phyloP scores from a whole-genome alignment of 208 protist species.

The Leishmania aethiopica region DNA sequence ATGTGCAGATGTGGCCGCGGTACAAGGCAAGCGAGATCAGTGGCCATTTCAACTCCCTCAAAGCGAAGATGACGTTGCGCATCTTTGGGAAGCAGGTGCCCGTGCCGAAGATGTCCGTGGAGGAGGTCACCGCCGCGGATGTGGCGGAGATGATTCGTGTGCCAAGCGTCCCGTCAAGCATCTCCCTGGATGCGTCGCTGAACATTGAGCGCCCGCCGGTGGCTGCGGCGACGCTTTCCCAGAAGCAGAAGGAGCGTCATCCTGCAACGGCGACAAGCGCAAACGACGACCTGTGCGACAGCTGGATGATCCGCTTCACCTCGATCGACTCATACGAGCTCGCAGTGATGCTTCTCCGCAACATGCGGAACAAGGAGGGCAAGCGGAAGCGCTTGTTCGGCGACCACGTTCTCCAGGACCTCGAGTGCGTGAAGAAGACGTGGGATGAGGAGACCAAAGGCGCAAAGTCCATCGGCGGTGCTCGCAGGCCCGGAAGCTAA shows the following conservation, averaged over 20 bases:
- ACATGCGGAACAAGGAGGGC: constrained; percentile 19
- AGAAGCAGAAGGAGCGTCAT: background rate
- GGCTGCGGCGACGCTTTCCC: background rate
- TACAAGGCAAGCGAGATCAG: constrained; percentile 16
- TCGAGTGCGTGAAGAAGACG: constrained; percentile 12
- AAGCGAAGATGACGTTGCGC: constrained; percentile 25
- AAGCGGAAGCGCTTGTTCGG: constrained; percentile 12
- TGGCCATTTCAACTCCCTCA: constrained; percentile 15
- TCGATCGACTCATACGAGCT: constrained; percentile 28
- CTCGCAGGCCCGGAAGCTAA: background rate
- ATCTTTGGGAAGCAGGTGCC: constrained; percentile 18
- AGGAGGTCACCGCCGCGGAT: background rate
- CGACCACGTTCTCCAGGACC: constrained; percentile 9
- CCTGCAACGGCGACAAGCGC: background rate
- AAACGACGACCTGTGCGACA: constrained; percentile 9
- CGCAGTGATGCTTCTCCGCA: constrained; percentile 15
- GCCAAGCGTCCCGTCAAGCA: background rate
- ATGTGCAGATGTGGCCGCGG: constrained; percentile 27
- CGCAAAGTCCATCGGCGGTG: background rate
- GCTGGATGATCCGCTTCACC: constrained; percentile 28
- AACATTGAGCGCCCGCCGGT: constrained; percentile 5
- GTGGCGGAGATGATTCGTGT: constrained; percentile 6
- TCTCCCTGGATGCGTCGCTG: constrained; percentile 1
- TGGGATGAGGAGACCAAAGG: background rate
- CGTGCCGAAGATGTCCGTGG: constrained; percentile 12